phyloP scores from a whole-genome alignment of 2,329 filamentous ascomycete genomes.

The Trematosphaeria pertusa region DNA sequence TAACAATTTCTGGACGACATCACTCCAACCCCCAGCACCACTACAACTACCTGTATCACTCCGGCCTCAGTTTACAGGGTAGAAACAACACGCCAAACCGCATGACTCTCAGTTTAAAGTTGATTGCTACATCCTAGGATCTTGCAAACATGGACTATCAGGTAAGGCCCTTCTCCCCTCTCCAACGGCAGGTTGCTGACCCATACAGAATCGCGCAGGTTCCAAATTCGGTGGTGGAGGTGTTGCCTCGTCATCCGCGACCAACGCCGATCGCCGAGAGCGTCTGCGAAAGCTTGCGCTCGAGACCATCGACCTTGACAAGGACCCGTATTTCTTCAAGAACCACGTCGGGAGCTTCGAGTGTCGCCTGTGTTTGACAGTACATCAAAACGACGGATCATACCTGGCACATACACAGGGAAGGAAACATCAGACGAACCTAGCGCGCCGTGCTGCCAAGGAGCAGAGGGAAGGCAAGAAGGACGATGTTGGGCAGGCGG shows the following conservation, averaged over 20 bases:
- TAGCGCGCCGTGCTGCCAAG: conserved; percentile 91
- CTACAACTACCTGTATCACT: conserved; percentile 1
- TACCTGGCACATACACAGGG: conserved; percentile 99
- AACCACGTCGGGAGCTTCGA: conserved; percentile 99
- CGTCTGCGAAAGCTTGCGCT: conserved; percentile 97
- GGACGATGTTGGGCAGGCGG: conserved; percentile 72
- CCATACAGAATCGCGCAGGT: conserved; percentile 80
- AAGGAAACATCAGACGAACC: conserved; percentile 98
- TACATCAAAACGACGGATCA: conserved; percentile 98
- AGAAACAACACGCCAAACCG: too few species aligned
- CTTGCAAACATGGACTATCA: conserved; percentile 66
- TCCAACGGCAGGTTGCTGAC: conserved; percentile 21
- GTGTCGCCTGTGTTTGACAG: conserved; percentile 93
- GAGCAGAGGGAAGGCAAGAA: conserved; percentile 89
- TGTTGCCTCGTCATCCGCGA: conserved; percentile 90
- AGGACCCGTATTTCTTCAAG: conserved; percentile 99
- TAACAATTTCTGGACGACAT: background rate
- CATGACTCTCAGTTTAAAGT: too few species aligned
- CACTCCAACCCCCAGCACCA: background rate
- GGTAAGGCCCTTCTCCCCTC: conserved; percentile 38
- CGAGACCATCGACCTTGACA: conserved; percentile 98
- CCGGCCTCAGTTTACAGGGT: too few species aligned
- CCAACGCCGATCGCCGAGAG: conserved; percentile 96
- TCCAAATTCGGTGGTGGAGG: conserved; percentile 98
- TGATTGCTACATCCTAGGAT: too few species aligned